phyloP scores from a whole-genome alignment of 2,329 filamentous ascomycete species.

The Penicillium sp. region DNA sequence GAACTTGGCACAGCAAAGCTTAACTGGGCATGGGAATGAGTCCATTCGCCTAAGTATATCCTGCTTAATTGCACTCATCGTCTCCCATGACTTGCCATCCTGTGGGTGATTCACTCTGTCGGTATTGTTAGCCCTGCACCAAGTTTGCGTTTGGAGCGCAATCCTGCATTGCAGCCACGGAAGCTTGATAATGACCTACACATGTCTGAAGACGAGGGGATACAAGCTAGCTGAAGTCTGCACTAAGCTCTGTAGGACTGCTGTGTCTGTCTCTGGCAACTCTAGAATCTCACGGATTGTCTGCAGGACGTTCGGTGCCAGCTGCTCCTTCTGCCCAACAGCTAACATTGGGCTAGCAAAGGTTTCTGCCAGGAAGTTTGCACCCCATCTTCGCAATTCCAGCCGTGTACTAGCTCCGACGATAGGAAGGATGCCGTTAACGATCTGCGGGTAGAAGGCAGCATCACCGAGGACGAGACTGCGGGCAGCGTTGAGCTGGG shows the following conservation, averaged over 20 bases:
- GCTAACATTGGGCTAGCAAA: constrained; percentile 88
- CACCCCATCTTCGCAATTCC: constrained; percentile 90
- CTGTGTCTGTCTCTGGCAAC: constrained; percentile 70
- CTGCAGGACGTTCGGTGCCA: constrained; percentile 75
- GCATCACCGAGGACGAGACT: constrained; percentile 85
- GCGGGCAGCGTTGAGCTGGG: constrained; percentile 85
- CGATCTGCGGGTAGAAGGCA: constrained; percentile 85
- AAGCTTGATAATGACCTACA: constrained; percentile 58
- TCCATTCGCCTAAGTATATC: constrained; percentile 90
- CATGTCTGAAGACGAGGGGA: constrained; percentile 85
- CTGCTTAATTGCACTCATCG: constrained; percentile 84
- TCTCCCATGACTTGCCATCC: constrained; percentile 80
- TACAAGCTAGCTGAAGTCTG: constrained; percentile 92
- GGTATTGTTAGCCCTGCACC: constrained; percentile 31
- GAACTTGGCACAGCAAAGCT: constrained; percentile 96
- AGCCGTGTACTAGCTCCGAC: constrained; percentile 72
- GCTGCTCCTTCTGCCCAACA: constrained; percentile 73
- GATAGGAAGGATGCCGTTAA: constrained; percentile 89
- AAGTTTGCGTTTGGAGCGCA: neutral
- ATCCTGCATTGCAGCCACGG: neutral
- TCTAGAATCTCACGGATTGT: constrained; percentile 70
- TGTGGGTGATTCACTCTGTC: constrained; percentile 80
- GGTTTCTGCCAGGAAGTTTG: constrained; percentile 92
- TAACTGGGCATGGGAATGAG: constrained; percentile 69
- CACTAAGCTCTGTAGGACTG: constrained; percentile 81